Evolutionary conservation across 2,329 filamentous ascomycete genomes (phyloP), one percentile per base, ranked within the genome.

Genomic region (Fusarium vanettenii): DNA sequence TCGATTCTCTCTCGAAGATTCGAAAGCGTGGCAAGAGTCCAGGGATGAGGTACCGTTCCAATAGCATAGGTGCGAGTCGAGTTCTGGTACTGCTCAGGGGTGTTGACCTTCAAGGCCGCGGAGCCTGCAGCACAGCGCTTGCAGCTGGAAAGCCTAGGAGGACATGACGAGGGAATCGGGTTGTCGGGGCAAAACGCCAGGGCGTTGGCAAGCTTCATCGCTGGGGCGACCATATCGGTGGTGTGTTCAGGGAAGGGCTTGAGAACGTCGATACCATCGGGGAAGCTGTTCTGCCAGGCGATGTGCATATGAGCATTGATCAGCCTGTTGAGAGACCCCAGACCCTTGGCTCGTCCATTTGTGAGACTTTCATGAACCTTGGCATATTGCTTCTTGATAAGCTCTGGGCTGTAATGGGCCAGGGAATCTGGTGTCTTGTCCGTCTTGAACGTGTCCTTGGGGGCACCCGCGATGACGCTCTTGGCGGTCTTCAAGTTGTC

Each of bases 31-130:
- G 92, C 89, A 48, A 95, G 87, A 2, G 95, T 98, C 86, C 95
- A 97, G 0, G 97, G 97, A 81, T 99, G 97, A 0, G 96, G 96
- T 14, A 98, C 92, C 1, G 92, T 94, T 69, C 93, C 95, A 73
- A 99, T 94, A 4, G 93, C 95, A 85, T 95, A 98, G 18, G 93
- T 81, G 2, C 87, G 87, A 16, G 92, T 92, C 6, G 88, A 89
- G 82, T 98, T 98, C 65, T 89, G 89, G 82, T 94, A 97, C 20
- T 88, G 85, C 4, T 89, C 84, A 4, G 91, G 90, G 1, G 92
- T 92, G n/a, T 87, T 86, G 75, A 97, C 89, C 61, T 89, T 89
- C 83, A 95, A 88, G 0, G 90, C 88, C 35, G 89, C 88, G 10
- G 89, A 88, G 27, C 90, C 86, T 20, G 91, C 88, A 20, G 78